A percentile compares a stretch with the other conserved stretches of the same genome.
Evolutionary conservation across 2,329 filamentous ascomycete species (phyloP).

Genomic region (Aspergillus awamori): DNA sequence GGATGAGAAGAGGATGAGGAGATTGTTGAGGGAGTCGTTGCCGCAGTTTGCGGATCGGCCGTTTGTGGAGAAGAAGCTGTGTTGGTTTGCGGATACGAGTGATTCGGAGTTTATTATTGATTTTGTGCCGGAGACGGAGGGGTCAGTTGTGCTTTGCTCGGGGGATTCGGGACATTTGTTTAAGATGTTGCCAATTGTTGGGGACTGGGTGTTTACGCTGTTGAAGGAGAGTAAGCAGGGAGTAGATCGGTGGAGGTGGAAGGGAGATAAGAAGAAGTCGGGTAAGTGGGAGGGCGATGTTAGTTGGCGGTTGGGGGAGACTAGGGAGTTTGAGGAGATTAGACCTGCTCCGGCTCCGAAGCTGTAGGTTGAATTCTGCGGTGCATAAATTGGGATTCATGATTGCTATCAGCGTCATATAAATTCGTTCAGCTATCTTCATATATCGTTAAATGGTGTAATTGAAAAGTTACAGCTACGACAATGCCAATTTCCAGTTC

Average conservation of each 20-base stretch:
- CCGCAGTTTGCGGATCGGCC: constrained; percentile 58
- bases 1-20: constrained; percentile 57
- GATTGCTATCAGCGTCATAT: too few species aligned
- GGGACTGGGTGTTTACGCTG: constrained; percentile 56
- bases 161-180: constrained; percentile 66
- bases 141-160: constrained; percentile 54
- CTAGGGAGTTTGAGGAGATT: constrained; percentile 32
- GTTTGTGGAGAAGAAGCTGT: constrained; percentile 60
- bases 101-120: constrained; percentile 66
- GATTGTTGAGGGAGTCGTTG: constrained; percentile 55
- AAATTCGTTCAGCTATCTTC: neutral
- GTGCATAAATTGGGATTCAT: too few species aligned
- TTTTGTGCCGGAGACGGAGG: constrained; percentile 54
- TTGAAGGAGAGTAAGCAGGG: constrained; percentile 45
- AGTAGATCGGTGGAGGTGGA: constrained; percentile 57
- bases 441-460: neutral
- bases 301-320: constrained; percentile 51
- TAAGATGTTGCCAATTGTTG: constrained; percentile 65
- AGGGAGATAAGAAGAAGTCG: constrained; percentile 33
- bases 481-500: constrained; percentile 5
- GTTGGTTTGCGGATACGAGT: constrained; percentile 65
- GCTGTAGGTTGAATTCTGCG: constrained; percentile 15
- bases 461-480: neutral
- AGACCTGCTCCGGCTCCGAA: constrained; percentile 22
- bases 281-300: constrained; percentile 43